Evolutionary conservation across 2,329 filamentous ascomycete genomes (phyloP), one percentile per base, ranked within the genome.

Genomic region (Magnaporthiopsis rhizophila): DNA sequence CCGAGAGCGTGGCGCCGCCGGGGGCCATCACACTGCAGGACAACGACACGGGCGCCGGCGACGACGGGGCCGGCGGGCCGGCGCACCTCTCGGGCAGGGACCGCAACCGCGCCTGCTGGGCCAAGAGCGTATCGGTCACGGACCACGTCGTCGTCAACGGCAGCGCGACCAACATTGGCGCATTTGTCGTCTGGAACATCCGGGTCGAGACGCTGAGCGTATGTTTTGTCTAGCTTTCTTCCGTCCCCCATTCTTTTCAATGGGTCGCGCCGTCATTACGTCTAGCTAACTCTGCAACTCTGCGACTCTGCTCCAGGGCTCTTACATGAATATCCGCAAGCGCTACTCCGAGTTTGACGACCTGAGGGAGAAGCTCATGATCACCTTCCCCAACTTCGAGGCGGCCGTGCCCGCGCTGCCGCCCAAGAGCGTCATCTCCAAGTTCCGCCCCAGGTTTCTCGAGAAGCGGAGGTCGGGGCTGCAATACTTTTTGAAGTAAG

Each of bases 121-220:
- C 86, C 36, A 83, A 80, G 74, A 86, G 83, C 71, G 86, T 88
- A 64, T 79, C 83, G 68, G 80, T 89, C 58, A 78, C 80, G 53
- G 83, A 85, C 70, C 77, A 84, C 72, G 82, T 83, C 13, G 69
- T 85, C 26, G 81, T 89, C 59, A 84, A 86, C 65, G 80, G 83
- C 62, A 81, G 82, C 67, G 74, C 81, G 50, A 83, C 81, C 18
- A 84, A 81, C 68, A 81, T 86, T 34, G 94, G 94, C n/a, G 90
- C 93, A 2, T 99, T 98, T 78, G 91, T 97, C 1, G 92, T 97
- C 9, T 99, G 91, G 91, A 95, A 92, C 73, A 92, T 95, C 71
- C 86, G 83, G 61, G 91, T 99, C 59, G 88, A 95, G 74, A 97
- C 92, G 3, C 79, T 98, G 62, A 89, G 87, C 75, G 92, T 93